A percentile compares a stretch with the other conserved stretches of the same genome.
Conservation (phyloP, 169 alveolate species). For the Sarcocystis neurona region DNA sequence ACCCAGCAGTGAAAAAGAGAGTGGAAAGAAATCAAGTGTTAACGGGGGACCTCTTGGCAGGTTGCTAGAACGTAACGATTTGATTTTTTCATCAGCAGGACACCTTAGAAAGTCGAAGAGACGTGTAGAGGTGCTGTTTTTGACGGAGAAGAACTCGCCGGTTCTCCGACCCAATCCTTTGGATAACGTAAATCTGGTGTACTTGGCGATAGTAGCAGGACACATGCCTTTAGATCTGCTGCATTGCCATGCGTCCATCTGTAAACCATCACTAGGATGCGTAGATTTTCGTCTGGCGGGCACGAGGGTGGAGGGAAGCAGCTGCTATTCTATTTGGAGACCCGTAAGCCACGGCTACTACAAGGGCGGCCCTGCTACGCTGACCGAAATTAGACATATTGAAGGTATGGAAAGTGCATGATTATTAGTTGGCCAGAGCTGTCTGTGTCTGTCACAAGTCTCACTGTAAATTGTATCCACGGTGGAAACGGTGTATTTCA, state of each 20-base stretch:
- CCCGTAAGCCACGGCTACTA: neutral
- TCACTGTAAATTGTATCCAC: neutral
- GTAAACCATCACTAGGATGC: neutral
- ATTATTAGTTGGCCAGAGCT: neutral
- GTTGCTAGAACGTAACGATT: too few species aligned
- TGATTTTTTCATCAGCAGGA: too few species aligned
- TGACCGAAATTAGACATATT: slow-evolving; percentile 1
- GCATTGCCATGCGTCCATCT: slow-evolving; percentile 7
- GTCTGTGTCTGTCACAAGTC: neutral
- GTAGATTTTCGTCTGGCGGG: slow-evolving; percentile 23
- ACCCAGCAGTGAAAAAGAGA: too few species aligned
- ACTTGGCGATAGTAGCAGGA: neutral
- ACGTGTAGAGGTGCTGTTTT: too few species aligned
- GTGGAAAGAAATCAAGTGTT: too few species aligned
- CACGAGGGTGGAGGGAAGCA: slow-evolving; percentile 6
- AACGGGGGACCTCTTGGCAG: too few species aligned
- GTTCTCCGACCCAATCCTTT: too few species aligned
- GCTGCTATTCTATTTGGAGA: slow-evolving; percentile 1
- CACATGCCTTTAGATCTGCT: slow-evolving; percentile 9
- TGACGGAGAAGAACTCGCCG: too few species aligned
- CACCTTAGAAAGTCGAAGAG: too few species aligned
- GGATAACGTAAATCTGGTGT: too few species aligned
- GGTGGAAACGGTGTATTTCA: too few species aligned
- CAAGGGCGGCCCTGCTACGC: neutral
- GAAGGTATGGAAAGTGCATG: neutral